A percentile compares a stretch with the other conserved stretches of the same genome.
phyloP scores from a whole-genome alignment of 2,329 filamentous ascomycete species.

The Aspergillus neoniger region DNA sequence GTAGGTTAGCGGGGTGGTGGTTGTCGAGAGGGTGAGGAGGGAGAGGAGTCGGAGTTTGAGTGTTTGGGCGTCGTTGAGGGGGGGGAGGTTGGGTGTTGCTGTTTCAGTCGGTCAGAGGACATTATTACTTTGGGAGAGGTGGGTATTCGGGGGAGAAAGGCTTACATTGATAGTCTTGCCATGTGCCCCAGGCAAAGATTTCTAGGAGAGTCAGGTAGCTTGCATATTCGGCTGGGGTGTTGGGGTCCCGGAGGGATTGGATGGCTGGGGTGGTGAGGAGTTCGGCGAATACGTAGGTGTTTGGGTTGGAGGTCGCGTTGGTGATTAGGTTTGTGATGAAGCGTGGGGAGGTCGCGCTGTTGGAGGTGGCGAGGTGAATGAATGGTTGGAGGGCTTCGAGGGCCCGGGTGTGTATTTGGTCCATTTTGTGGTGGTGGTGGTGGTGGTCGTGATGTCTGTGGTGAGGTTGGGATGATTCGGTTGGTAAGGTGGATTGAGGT shows the following conservation, averaged over 20 bases:
- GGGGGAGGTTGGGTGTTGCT: constrained; percentile 63
- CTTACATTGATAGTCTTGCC: constrained; percentile 69
- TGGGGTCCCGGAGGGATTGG: constrained; percentile 63
- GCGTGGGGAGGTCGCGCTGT: constrained; percentile 68
- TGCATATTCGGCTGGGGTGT: constrained; percentile 62
- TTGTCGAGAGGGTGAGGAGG: constrained; percentile 75
- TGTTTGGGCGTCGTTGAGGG: constrained; percentile 70
- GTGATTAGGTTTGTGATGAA: constrained; percentile 83
- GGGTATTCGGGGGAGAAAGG: background rate
- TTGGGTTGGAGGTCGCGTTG: constrained; percentile 83
- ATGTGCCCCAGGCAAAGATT: constrained; percentile 92
- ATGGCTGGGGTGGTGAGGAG: constrained; percentile 81
- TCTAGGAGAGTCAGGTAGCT: constrained; percentile 71
- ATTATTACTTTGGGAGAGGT: too few species aligned
- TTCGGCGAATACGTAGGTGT: constrained; percentile 92
- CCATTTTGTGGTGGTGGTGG: constrained; percentile 39
- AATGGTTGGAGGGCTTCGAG: constrained; percentile 75
- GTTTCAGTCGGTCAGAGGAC: too few species aligned
- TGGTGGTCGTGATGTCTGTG: too few species aligned
- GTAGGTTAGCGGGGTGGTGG: constrained; percentile 71
- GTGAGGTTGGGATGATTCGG: background rate
- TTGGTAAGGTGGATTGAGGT: background rate
- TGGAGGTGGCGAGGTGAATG: constrained; percentile 82
- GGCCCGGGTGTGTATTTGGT: constrained; percentile 52
- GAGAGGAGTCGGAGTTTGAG: constrained; percentile 90